Percentiles rank a stretch among this genome's conserved stretches.
Conservation (phyloP, 179 eudicot species). For the Dionaea muscipula region DNA sequence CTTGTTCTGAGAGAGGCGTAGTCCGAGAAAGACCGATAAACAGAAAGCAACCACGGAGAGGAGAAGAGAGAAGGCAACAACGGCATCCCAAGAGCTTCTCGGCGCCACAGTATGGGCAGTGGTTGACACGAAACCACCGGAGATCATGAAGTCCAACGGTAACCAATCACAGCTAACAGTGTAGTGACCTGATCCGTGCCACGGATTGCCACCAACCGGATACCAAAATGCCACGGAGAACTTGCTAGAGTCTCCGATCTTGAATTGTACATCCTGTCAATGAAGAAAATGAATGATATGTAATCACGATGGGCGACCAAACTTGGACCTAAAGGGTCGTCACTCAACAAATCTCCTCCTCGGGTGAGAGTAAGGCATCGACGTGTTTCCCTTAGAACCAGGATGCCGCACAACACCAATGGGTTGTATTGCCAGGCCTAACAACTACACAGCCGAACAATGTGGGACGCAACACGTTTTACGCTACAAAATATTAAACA, state of each 20-base stretch:
- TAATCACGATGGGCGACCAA: not conserved
- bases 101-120: conserved; percentile 11
- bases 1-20: conserved; percentile 23
- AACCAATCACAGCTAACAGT: conserved; percentile 76
- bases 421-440: too few relatives aligned
- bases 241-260: conserved; percentile 62
- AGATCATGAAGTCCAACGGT: conserved; percentile 30
- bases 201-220: conserved; percentile 70
- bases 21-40: conserved; percentile 44
- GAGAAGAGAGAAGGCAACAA: conserved; percentile 56
- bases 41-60: conserved; percentile 59
- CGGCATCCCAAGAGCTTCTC: conserved; percentile 53
- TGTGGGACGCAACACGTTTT: too few relatives aligned
- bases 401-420: too few relatives aligned
- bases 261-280: conserved; percentile 68
- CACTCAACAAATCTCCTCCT: too few relatives aligned
- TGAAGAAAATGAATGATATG: conserved; percentile 1
- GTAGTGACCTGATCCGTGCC: conserved; percentile 69
- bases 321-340: too few relatives aligned
- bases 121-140: conserved; percentile 19
- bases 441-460: too few relatives aligned
- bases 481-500: too few relatives aligned
- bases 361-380: too few relatives aligned
- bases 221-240: conserved; percentile 90
- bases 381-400: too few relatives aligned